These are phyloP conservation scores for Carex littledalei DNA, from an alignment of 176 grass and related monocot genomes.

Conservation along the genomic window DNA sequence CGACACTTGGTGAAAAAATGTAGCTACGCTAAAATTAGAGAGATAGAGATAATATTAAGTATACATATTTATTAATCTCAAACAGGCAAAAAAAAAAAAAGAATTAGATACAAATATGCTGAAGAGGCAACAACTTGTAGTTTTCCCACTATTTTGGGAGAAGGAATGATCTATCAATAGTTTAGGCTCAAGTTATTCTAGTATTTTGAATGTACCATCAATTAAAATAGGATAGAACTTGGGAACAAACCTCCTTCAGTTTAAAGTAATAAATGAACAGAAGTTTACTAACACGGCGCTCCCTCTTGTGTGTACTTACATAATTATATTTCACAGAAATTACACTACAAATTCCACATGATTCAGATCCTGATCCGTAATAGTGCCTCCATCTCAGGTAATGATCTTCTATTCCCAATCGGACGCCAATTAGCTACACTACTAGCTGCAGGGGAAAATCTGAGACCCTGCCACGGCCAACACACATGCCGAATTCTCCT, in stretches of 20 bases:
- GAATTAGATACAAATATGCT: not conserved
- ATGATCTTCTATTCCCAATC: slow-evolving; percentile 38
- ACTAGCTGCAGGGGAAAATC: slow-evolving; percentile 32
- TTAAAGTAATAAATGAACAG: not conserved
- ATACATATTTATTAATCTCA: not conserved
- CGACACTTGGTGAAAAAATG: not conserved
- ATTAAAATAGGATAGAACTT: not conserved
- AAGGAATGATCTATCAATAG: not conserved
- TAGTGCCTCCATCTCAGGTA: slow-evolving; percentile 56
- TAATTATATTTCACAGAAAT: not conserved
- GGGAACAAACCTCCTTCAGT: not conserved
- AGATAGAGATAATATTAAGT: not conserved
- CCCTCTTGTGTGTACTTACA: not conserved
- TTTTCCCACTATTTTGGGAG: not conserved
- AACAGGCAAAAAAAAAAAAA: not conserved
- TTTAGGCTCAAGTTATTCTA: not conserved
- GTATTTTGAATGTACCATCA: not conserved
- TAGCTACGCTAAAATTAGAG: not conserved
- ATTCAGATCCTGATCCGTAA: slow-evolving; percentile 52
- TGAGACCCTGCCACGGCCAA: slow-evolving; percentile 63
- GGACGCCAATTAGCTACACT: slow-evolving; percentile 30
- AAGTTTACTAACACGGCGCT: not conserved
- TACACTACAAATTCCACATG: not conserved
- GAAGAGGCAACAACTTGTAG: not conserved
- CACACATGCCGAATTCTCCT: slow-evolving; percentile 47